These are phyloP conservation scores for Fraxinus dipetala DNA, from an alignment of 305 asterid species.

Conservation along the genomic window DNA sequence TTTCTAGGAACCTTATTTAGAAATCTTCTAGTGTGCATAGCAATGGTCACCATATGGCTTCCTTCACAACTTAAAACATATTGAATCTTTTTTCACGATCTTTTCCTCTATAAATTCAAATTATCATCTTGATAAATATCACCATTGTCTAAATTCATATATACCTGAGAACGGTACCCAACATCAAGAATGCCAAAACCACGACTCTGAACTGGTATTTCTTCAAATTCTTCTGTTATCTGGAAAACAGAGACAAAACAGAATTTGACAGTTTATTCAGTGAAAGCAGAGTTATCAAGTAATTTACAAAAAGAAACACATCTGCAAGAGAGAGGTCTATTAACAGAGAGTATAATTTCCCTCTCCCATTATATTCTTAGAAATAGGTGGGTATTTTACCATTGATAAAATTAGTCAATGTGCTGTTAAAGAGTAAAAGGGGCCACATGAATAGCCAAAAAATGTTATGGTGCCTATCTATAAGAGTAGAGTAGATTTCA, in stretches of 20 bases:
- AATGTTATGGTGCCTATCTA: neutral
- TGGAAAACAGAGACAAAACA: conserved; percentile 27
- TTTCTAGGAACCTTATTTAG: neutral
- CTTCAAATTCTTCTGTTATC: conserved; percentile 92
- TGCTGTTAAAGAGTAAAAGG: neutral
- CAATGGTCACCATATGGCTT: neutral
- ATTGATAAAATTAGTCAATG: neutral
- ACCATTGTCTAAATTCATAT: neutral
- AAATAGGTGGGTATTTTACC: neutral
- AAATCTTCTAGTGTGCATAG: neutral
- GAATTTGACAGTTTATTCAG: neutral
- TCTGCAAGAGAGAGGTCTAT: neutral
- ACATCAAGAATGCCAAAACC: conserved; percentile 99
- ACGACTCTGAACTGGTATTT: conserved; percentile 86
- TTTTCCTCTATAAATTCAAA: neutral
- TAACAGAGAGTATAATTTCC: neutral
- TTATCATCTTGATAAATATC: neutral
- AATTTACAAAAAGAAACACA: neutral
- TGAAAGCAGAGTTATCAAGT: neutral
- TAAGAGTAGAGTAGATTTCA: neutral
- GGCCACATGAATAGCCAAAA: neutral
- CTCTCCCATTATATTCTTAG: neutral
- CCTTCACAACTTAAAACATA: neutral
- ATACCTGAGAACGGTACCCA: conserved; percentile 90
- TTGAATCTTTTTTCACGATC: neutral